Conservation (phyloP, 352 stramenopile genomes). For the Globisporangium canariense region DNA sequence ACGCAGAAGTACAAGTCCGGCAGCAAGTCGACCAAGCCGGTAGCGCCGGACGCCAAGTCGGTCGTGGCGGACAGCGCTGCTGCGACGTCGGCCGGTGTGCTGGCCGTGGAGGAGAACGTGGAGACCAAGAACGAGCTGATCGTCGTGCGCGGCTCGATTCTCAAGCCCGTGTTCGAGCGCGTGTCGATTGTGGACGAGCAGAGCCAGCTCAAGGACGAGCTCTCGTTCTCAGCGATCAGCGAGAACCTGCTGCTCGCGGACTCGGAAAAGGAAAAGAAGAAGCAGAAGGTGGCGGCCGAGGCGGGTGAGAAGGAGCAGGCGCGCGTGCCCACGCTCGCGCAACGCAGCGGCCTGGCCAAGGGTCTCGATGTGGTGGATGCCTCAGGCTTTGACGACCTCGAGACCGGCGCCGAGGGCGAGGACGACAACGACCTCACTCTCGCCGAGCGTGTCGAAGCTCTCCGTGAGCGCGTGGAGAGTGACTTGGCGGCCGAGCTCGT, state of each 20-base stretch:
- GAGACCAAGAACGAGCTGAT: conserved; percentile 37
- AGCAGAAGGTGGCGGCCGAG: conserved; percentile 46
- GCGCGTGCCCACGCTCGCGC: conserved; percentile 69
- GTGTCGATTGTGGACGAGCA: conserved; percentile 59
- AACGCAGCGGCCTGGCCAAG: conserved; percentile 56
- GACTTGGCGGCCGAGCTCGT: conserved; percentile 64
- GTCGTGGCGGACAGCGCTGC: conserved; percentile 24
- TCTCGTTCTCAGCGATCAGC: conserved; percentile 56
- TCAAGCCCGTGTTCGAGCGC: conserved; percentile 80
- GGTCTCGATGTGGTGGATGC: conserved; percentile 61
- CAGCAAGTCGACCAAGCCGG: conserved; percentile 56
- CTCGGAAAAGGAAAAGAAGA: conserved; percentile 47
- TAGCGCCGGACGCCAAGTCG: conserved; percentile 47
- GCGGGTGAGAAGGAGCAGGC: conserved; percentile 47
- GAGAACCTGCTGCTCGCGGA: conserved; percentile 62
- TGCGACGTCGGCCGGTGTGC: conserved; percentile 37
- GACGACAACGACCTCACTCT: conserved; percentile 66
- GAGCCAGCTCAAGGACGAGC: conserved; percentile 49
- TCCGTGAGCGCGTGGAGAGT: conserved; percentile 70
- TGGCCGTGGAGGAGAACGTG: conserved; percentile 36
- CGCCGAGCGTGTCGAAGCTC: conserved; percentile 68
- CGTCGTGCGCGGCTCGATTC: conserved; percentile 61
- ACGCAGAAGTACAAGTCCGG: conserved; percentile 59
- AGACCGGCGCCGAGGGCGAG: conserved; percentile 23
- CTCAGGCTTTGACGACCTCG: conserved; percentile 60